A percentile compares a stretch with the other conserved stretches of the same genome.
These are phyloP conservation scores for Gracilariopsis chorda DNA, from an alignment of 23 red algal species.

Conservation along the genomic window DNA sequence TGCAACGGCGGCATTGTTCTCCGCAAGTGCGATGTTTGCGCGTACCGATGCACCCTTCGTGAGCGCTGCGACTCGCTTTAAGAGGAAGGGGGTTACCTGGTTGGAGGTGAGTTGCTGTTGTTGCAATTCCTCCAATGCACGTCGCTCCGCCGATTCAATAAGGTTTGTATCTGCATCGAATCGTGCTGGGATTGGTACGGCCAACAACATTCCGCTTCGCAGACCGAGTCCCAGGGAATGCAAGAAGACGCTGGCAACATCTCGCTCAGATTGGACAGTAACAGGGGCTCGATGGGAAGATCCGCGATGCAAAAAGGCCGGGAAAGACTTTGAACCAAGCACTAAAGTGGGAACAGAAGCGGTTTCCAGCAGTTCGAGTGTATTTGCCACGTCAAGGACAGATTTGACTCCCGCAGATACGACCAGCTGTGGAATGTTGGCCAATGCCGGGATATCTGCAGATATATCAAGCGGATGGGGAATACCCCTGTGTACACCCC, in stretches of 20 bases:
- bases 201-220: slow-evolving; percentile 47
- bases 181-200: slow-evolving; percentile 74
- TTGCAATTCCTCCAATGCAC: slow-evolving; percentile 56
- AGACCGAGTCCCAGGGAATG: background rate
- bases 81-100: slow-evolving; percentile 80
- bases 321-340: slow-evolving; percentile 56
- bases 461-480: slow-evolving; percentile 57
- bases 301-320: slow-evolving; percentile 73
- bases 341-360: slow-evolving; percentile 66
- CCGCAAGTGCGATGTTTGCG: slow-evolving; percentile 70
- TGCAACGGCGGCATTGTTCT: slow-evolving; percentile 81
- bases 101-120: background rate
- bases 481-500: slow-evolving; percentile 80
- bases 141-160: slow-evolving; percentile 33
- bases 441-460: slow-evolving; percentile 75
- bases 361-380: slow-evolving; percentile 82
- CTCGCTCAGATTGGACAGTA: slow-evolving; percentile 37
- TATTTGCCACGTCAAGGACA: slow-evolving; percentile 82
- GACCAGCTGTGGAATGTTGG: slow-evolving; percentile 49
- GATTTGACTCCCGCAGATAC: slow-evolving; percentile 85
- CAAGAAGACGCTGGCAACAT: slow-evolving; percentile 41
- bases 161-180: slow-evolving; percentile 24
- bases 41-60: slow-evolving; percentile 62
- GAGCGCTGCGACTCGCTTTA: slow-evolving; percentile 59
- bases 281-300: slow-evolving; percentile 33